A percentile compares a stretch with the other conserved stretches of the same genome.
Conservation (phyloP, 495 filamentous ascomycete species). For the Tuber borchii region DNA sequence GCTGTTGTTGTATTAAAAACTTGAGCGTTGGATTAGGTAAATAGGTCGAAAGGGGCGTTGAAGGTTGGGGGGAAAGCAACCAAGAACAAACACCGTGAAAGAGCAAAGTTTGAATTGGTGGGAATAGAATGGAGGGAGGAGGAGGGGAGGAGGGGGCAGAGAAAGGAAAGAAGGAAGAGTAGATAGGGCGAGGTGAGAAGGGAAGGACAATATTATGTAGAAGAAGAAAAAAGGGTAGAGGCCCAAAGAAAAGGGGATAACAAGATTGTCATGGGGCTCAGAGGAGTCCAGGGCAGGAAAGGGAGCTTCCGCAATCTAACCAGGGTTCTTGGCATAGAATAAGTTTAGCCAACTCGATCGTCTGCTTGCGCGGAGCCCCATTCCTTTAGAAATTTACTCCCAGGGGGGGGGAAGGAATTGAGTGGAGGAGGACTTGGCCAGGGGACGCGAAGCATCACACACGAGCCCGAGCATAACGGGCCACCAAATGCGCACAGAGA, state of each 20-base stretch:
- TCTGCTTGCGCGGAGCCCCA: neutral
- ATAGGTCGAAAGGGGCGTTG: neutral
- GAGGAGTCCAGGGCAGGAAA: neutral
- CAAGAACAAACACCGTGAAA: neutral
- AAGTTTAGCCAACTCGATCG: neutral
- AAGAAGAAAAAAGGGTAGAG: slow-evolving; percentile 22
- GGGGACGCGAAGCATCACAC: too few species aligned
- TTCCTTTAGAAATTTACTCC: neutral
- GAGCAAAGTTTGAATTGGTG: neutral
- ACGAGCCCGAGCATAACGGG: too few species aligned
- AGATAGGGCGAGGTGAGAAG: neutral
- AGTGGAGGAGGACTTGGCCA: too few species aligned
- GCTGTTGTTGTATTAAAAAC: neutral
- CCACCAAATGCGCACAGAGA: too few species aligned
- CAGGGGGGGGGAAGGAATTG: neutral
- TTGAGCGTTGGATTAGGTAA: neutral
- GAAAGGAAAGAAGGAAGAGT: neutral
- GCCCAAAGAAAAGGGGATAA: slow-evolving; percentile 16
- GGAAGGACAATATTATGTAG: too few species aligned
- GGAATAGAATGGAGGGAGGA: neutral
- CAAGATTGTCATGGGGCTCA: neutral
- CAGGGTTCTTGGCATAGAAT: neutral
- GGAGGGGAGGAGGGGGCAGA: neutral
- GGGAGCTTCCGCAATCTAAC: neutral
- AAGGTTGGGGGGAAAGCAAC: neutral